Evolutionary conservation across 2,329 filamentous ascomycete species (phyloP).

Genomic region (Trichoderma koningii): DNA sequence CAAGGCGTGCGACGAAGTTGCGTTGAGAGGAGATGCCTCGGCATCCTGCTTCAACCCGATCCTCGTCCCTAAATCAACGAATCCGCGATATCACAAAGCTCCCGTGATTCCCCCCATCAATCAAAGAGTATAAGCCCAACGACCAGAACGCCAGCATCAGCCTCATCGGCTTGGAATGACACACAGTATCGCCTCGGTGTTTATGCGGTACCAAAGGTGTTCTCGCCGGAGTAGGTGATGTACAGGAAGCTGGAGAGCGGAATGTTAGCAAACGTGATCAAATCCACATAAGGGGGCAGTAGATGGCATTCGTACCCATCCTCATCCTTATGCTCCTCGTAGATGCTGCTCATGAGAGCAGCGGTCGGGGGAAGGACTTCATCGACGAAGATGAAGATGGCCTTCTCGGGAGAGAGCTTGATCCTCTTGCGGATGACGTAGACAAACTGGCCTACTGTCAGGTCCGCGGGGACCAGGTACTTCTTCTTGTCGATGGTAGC

Average conservation of each 20-base stretch:
- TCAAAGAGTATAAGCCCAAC: slow-evolving; percentile 34
- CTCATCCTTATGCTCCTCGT: slow-evolving; percentile 96
- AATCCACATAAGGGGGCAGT: no score
- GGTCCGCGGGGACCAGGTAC: slow-evolving; percentile 94
- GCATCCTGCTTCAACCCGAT: slow-evolving; percentile 16
- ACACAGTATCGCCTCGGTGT: slow-evolving; percentile 7
- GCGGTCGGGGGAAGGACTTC: slow-evolving; percentile 96
- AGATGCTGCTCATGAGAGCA: slow-evolving; percentile 98
- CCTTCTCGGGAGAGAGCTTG: slow-evolving; percentile 99
- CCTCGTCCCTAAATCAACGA: slow-evolving; percentile 12
- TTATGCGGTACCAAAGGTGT: slow-evolving; percentile 75
- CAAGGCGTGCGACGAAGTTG: slow-evolving; percentile 15
- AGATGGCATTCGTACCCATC: slow-evolving; percentile 56
- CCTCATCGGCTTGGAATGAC: slow-evolving; percentile 30
- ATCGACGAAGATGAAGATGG: slow-evolving; percentile 99
- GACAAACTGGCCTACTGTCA: slow-evolving; percentile 99
- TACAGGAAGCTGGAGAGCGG: slow-evolving; percentile 75
- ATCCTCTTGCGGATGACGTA: slow-evolving; percentile 99
- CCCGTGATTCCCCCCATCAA: slow-evolving; percentile 33
- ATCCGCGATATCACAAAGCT: slow-evolving; percentile 34
- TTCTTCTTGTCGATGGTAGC: slow-evolving; percentile 99
- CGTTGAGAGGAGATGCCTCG: background rate
- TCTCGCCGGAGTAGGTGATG: slow-evolving; percentile 99
- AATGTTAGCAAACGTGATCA: slow-evolving; percentile 4
- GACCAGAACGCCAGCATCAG: slow-evolving; percentile 44